Conservation (phyloP, 192 early-diverging fungal genomes). For the Pilobolus umbonatus region DNA sequence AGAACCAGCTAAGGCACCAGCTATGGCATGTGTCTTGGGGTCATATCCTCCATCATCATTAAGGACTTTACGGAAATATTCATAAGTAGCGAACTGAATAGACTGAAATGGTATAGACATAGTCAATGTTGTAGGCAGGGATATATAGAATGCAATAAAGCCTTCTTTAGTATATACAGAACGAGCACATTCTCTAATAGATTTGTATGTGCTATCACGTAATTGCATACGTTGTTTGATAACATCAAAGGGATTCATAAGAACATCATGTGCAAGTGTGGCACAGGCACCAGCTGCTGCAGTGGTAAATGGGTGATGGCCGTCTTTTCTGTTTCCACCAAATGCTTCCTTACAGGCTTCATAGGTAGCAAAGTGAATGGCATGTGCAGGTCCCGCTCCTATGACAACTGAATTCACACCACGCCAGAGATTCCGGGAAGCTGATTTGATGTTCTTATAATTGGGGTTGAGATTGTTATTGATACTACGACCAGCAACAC, state of each 20-base stretch:
- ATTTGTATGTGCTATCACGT: constrained; percentile 64
- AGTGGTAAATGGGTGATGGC: constrained; percentile 60
- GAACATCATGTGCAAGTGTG: constrained; percentile 78
- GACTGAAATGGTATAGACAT: constrained; percentile 97
- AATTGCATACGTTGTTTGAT: constrained; percentile 97
- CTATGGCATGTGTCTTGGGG: constrained; percentile 76
- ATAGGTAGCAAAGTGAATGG: constrained; percentile 91
- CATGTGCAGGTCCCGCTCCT: constrained; percentile 93
- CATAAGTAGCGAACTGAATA: constrained; percentile 91
- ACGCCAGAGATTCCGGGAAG: constrained; percentile 69
- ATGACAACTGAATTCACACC: constrained; percentile 91
- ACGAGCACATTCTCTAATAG: constrained; percentile 63
- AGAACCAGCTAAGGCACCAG: constrained; percentile 87
- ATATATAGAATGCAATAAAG: constrained; percentile 82
- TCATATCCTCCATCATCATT: constrained; percentile 81
- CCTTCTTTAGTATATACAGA: constrained; percentile 74
- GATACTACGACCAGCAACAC: constrained; percentile 49
- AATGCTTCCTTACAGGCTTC: constrained; percentile 83
- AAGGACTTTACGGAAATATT: constrained; percentile 75
- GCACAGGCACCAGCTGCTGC: constrained; percentile 85
- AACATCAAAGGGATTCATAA: constrained; percentile 98
- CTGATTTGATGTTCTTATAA: constrained; percentile 11
- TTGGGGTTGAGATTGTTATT: constrained; percentile 63
- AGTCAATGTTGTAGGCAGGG: constrained; percentile 87
- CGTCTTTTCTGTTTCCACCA: constrained; percentile 48